Evolutionary conservation across 768 basidiomycete genomes (phyloP), one percentile per base, ranked within the genome.

Genomic region (Boletus patriciae): DNA sequence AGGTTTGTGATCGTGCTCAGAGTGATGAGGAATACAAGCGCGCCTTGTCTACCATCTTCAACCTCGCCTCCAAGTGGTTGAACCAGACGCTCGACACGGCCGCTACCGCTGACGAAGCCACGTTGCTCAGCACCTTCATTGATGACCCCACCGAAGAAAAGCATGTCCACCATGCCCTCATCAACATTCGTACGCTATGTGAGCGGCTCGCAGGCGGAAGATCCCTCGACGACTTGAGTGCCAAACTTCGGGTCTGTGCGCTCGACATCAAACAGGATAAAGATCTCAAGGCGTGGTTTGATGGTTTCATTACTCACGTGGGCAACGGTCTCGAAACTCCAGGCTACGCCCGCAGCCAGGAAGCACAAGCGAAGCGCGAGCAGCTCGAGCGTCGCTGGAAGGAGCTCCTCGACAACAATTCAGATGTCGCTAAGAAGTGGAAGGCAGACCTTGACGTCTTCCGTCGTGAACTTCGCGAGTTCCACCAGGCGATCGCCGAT

Each of bases 1-100:
- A 87, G 88, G 77, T 88, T 9, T 83, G 79, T 61, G 83, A 86
- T 52, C 82, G 84, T 27, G 86, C 86, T 2, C 83, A 85, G 58
- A 76, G 77, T 10, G 84, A 90, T 60, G 73, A 80, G 7, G 75
- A 80, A 10, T 90, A 88, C 56, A 80, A 79, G 50, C 70, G 77
- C 3, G 72, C 87, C 1, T 70, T 90, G 44, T 72, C 80, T 42
- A 85, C 82, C 3, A 66, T 89, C 29, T 83, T 90, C 62, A 71
- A 72, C 46, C 75, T 83, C 46, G 65, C 82, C 2, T 80, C 84
- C 58, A 83, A 83, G 56, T 85, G 88, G 69, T 63, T 88, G 33
- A 75, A 80, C 54, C 70, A 73, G 38, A 75, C 80, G 0, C 73
- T 85, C 34, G 81, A 85, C 46, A 74, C 77, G 1, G 80, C 80